A percentile compares a stretch with the other conserved stretches of the same genome.
These are phyloP conservation scores for Hypoxylon sp. DNA, from an alignment of 2,329 filamentous ascomycete genomes.

Conservation along the genomic window DNA sequence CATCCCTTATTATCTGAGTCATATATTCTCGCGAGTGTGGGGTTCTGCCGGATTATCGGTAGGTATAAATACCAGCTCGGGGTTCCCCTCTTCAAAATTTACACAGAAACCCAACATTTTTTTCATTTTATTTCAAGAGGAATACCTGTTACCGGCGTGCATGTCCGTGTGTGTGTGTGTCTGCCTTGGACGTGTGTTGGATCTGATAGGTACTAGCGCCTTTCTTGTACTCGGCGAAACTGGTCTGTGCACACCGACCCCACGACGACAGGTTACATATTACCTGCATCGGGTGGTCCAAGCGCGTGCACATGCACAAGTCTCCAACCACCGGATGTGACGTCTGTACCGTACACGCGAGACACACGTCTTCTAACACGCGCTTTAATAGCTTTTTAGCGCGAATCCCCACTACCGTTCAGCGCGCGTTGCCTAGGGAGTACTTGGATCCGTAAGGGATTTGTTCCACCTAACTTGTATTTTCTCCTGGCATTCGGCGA, in stretches of 20 bases:
- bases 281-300: slow-evolving; percentile 18
- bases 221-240: slow-evolving; percentile 33
- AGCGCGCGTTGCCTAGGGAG: slow-evolving; percentile 48
- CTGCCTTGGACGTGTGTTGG: slow-evolving; percentile 38
- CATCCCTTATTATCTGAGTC: slow-evolving; percentile 37
- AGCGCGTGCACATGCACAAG: slow-evolving; percentile 1
- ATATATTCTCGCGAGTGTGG: slow-evolving; percentile 39
- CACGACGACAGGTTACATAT: slow-evolving; percentile 4
- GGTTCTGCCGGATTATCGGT: slow-evolving; percentile 23
- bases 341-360: slow-evolving; percentile 37
- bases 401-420: slow-evolving; percentile 48
- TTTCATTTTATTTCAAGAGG: slow-evolving; percentile 38
- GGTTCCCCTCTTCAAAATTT: slow-evolving; percentile 38
- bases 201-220: slow-evolving; percentile 45
- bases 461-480: slow-evolving; percentile 47
- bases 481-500: slow-evolving; percentile 31
- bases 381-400: slow-evolving; percentile 47
- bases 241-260: slow-evolving; percentile 33
- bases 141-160: slow-evolving; percentile 40
- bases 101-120: slow-evolving; percentile 30
- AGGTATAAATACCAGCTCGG: slow-evolving; percentile 57
- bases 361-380: slow-evolving; percentile 34
- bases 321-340: slow-evolving; percentile 42
- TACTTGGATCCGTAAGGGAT: slow-evolving; percentile 49
- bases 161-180: slow-evolving; percentile 33